These are phyloP conservation scores for Rhodotorula sp. DNA, from an alignment of 1,284 basidiomycete genomes.

Conservation along the genomic window DNA sequence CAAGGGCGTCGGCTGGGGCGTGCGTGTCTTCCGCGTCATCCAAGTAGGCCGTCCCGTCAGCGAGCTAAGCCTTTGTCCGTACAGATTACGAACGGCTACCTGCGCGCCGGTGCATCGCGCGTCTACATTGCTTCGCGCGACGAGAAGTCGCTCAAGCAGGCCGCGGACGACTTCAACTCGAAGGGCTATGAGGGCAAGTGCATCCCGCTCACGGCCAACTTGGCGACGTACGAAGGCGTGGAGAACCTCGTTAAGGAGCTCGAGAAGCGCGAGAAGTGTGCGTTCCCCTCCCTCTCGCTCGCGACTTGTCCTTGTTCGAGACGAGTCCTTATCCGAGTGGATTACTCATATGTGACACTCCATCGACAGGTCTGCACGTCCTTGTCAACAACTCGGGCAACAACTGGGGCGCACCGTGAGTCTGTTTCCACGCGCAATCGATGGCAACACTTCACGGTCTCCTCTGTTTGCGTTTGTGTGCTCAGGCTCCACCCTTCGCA, in stretches of 20 bases:
- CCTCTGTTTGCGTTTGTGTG: not conserved
- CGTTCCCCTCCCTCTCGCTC: conserved; percentile 30
- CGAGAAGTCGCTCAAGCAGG: conserved; percentile 60
- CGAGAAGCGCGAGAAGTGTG: conserved; percentile 57
- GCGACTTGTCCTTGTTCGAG: too few species aligned
- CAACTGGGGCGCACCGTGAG: conserved; percentile 26
- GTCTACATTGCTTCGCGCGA: conserved; percentile 71
- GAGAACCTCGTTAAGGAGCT: conserved; percentile 61
- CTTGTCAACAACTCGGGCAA: conserved; percentile 62
- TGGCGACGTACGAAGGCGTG: conserved; percentile 64
- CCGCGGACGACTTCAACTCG: conserved; percentile 61
- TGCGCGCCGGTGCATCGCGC: conserved; percentile 64
- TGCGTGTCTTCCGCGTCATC: not conserved
- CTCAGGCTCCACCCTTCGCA: not conserved
- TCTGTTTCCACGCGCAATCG: not conserved
- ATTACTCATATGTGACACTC: not conserved
- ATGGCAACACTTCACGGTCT: not conserved
- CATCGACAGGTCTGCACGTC: conserved; percentile 57
- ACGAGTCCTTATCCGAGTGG: not conserved
- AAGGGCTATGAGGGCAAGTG: conserved; percentile 62
- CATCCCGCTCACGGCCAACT: conserved; percentile 61
- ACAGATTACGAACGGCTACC: conserved; percentile 67
- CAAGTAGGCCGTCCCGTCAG: not conserved
- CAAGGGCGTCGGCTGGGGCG: conserved; percentile 41
- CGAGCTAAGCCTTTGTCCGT: not conserved